Conservation (phyloP, 169 alveolate genomes). For the Cryptosporidium viatorum region DNA sequence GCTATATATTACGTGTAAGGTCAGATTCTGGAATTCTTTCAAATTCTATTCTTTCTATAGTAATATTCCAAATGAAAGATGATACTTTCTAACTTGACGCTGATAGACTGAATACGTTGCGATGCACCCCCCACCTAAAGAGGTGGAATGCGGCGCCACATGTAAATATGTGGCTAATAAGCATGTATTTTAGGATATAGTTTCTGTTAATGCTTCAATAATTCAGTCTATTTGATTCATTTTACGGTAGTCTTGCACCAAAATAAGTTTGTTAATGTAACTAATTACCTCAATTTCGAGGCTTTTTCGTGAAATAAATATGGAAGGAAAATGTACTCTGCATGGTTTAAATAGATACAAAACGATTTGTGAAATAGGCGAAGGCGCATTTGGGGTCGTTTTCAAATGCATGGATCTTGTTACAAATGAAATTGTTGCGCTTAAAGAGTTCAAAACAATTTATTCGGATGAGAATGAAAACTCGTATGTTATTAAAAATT, state of each 20-base stretch:
- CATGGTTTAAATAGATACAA: conserved; percentile 82
- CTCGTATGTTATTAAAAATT: not conserved
- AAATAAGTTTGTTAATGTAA: not conserved
- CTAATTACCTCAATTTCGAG: not conserved
- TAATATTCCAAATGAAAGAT: conserved; percentile 15
- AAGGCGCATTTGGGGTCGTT: conserved; percentile 96
- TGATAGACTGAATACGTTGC: conserved; percentile 70
- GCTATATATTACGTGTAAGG: conserved; percentile 48
- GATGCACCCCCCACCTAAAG: conserved; percentile 67
- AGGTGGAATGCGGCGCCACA: conserved; percentile 78
- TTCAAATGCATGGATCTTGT: conserved; percentile 90
- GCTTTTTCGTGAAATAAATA: not conserved
- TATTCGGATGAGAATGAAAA: conserved; percentile 14
- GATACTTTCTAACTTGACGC: conserved; percentile 35
- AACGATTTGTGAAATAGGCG: conserved; percentile 82
- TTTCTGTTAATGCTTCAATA: conserved; percentile 2
- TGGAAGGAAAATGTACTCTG: conserved; percentile 43
- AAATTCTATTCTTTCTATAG: conserved; percentile 24
- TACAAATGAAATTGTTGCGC: conserved; percentile 88
- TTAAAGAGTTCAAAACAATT: conserved; percentile 89
- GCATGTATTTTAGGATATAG: conserved; percentile 52
- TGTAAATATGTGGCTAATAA: conserved; percentile 69
- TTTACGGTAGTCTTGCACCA: not conserved
- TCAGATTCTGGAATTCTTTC: conserved; percentile 63
- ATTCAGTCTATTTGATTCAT: conserved; percentile 1